phyloP scores from a whole-genome alignment of 2,329 filamentous ascomycete genomes.

The Canariomyces notabilis region DNA sequence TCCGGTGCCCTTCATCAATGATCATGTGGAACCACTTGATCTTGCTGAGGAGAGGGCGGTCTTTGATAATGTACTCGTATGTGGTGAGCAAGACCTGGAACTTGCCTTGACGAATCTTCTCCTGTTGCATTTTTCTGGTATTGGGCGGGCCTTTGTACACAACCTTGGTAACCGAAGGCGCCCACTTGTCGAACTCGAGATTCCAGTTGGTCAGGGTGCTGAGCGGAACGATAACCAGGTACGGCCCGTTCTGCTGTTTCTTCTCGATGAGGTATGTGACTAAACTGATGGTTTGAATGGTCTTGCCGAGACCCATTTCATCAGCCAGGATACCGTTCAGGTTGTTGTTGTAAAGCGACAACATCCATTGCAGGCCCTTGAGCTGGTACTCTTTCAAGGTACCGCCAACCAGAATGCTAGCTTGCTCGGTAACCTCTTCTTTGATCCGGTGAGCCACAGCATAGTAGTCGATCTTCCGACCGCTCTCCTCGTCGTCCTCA shows the following conservation, averaged over 20 bases:
- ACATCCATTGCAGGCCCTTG: constrained; percentile 99
- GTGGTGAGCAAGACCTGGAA: constrained; percentile 97
- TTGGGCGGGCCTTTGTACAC: constrained; percentile 97
- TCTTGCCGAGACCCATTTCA: constrained; percentile 99
- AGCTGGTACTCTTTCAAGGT: constrained; percentile 95
- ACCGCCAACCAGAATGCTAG: constrained; percentile 82
- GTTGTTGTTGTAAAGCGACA: constrained; percentile 99
- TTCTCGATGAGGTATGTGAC: constrained; percentile 95
- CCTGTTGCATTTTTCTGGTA: constrained; percentile 81
- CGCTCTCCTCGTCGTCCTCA: constrained; percentile 62
- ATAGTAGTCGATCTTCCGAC: constrained; percentile 94
- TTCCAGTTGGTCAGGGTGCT: constrained; percentile 99
- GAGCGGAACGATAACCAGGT: constrained; percentile 91
- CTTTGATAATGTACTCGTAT: constrained; percentile 99
- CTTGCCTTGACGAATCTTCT: constrained; percentile 86
- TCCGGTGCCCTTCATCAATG: constrained; percentile 97
- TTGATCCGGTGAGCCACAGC: constrained; percentile 94
- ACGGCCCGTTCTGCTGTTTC: constrained; percentile 88
- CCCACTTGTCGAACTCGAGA: constrained; percentile 98
- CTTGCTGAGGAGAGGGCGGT: constrained; percentile 89
- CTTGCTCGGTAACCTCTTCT: constrained; percentile 82
- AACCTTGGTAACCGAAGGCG: constrained; percentile 76
- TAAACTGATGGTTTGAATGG: constrained; percentile 96
- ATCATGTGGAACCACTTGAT: constrained; percentile 99
- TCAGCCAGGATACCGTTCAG: constrained; percentile 97